These are phyloP conservation scores for Zanthoxylum bungeanum DNA, from an alignment of 345 rosid genomes.

Conservation along the genomic window DNA sequence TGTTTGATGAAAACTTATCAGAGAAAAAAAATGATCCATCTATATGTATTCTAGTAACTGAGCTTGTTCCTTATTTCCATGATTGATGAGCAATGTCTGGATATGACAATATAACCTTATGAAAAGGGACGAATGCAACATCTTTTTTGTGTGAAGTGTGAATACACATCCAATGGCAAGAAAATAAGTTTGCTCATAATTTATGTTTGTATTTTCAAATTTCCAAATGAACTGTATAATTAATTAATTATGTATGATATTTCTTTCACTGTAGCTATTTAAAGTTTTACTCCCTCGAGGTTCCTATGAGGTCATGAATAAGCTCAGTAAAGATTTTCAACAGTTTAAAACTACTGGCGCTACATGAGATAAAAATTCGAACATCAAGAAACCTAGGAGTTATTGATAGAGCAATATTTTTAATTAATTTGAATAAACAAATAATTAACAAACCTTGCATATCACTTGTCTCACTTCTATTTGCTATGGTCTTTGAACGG, in stretches of 20 bases:
- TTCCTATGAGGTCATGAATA: neutral
- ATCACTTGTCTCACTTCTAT: slow-evolving; percentile 28
- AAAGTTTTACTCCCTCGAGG: neutral
- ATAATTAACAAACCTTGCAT: slow-evolving; percentile 61
- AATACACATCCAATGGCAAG: neutral
- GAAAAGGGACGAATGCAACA: neutral
- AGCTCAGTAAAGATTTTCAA: neutral
- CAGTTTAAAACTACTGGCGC: neutral
- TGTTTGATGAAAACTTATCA: neutral
- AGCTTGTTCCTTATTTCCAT: neutral
- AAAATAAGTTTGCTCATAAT: neutral
- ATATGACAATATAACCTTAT: neutral
- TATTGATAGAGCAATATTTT: neutral
- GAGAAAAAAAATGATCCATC: neutral
- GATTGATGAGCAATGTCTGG: neutral
- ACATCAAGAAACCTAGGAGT: slow-evolving; percentile 4
- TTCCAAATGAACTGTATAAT: neutral
- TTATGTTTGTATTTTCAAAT: no score
- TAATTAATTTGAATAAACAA: slow-evolving; percentile 7
- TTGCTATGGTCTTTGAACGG: slow-evolving; percentile 20
- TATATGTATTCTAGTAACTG: neutral
- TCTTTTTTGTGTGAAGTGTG: neutral
- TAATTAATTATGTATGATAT: neutral
- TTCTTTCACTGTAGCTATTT: neutral
- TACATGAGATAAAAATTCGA: neutral